Conservation (phyloP, 139 green algal species). For the Asterochloris sp. region DNA sequence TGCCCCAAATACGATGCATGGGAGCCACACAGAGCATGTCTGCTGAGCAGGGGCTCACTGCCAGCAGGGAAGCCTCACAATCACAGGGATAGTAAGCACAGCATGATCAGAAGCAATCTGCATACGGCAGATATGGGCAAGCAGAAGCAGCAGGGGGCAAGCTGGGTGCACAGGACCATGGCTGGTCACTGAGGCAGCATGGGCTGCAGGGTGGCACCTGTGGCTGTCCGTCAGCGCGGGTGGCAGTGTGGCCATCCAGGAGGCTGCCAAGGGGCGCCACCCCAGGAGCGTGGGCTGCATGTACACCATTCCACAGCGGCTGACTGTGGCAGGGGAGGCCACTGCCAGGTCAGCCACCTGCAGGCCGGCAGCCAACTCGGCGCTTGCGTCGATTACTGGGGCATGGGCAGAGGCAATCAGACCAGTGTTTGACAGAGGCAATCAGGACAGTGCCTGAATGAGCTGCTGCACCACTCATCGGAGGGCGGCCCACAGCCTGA, state of each 20-base stretch:
- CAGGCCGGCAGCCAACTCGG: no score
- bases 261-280: slow-evolving; percentile 57
- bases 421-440: no score
- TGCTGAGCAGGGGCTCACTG: no score
- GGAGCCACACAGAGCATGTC: no score
- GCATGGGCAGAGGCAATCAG: no score
- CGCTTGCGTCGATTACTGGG: no score
- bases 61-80: background rate
- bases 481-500: no score
- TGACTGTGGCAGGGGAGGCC: slow-evolving; percentile 16
- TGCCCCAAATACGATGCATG: slow-evolving; percentile 5
- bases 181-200: slow-evolving; percentile 3
- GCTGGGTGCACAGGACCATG: background rate
- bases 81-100: background rate
- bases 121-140: background rate
- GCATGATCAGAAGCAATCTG: background rate
- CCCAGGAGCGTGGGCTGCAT: slow-evolving; percentile 63
- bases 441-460: no score
- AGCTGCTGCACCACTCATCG: no score
- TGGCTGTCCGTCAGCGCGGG: slow-evolving; percentile 24
- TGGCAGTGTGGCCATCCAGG: slow-evolving; percentile 41
- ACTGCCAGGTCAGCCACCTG: slow-evolving; percentile 24
- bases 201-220: slow-evolving; percentile 31
- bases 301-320: slow-evolving; percentile 19
- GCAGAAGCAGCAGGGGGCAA: background rate